Percentiles rank a stretch among this genome's conserved stretches.
Conservation (phyloP, 1,284 basidiomycete genomes). For the Malassezia slooffiae region DNA sequence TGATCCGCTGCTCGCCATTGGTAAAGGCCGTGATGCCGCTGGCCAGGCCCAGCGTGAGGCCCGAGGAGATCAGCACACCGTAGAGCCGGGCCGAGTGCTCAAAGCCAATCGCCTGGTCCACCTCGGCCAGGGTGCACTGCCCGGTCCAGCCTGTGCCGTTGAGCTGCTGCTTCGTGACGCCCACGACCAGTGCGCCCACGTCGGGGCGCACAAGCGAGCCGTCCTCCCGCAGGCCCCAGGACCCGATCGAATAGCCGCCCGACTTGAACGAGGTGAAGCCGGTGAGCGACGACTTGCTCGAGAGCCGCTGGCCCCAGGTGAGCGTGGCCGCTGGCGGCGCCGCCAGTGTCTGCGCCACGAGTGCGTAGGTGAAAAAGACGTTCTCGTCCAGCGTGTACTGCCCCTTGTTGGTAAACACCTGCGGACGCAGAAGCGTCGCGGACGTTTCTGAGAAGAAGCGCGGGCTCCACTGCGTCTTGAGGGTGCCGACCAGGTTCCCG, state of each 20-base stretch:
- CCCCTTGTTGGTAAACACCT: conserved; percentile 47
- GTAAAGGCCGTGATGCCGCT: conserved; percentile 39
- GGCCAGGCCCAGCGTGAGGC: conserved; percentile 39
- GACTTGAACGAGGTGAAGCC: conserved; percentile 45
- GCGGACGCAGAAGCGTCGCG: conserved; percentile 49
- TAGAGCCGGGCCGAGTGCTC: conserved; percentile 49
- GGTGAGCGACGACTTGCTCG: conserved; percentile 22
- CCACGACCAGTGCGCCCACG: conserved; percentile 27
- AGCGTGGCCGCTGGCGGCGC: conserved; percentile 48
- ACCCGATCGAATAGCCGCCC: conserved; percentile 48
- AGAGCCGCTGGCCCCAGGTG: conserved; percentile 49
- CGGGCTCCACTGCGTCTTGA: conserved; percentile 58
- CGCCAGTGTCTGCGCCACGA: conserved; percentile 26
- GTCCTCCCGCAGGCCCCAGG: conserved; percentile 46
- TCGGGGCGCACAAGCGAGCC: conserved; percentile 19
- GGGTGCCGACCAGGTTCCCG: conserved; percentile 54
- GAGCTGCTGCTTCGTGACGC: conserved; percentile 27
- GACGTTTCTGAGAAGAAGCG: conserved; percentile 48
- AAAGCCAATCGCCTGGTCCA: conserved; percentile 31
- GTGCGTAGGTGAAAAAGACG: conserved; percentile 46
- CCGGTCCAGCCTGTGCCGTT: conserved; percentile 34
- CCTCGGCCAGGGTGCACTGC: conserved; percentile 21
- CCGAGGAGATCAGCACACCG: conserved; percentile 50
- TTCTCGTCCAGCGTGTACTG: conserved; percentile 49
- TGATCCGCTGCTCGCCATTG: conserved; percentile 44